Evolutionary conservation across 2,329 filamentous ascomycete genomes (phyloP).

Genomic region (Aspergillus sp.): DNA sequence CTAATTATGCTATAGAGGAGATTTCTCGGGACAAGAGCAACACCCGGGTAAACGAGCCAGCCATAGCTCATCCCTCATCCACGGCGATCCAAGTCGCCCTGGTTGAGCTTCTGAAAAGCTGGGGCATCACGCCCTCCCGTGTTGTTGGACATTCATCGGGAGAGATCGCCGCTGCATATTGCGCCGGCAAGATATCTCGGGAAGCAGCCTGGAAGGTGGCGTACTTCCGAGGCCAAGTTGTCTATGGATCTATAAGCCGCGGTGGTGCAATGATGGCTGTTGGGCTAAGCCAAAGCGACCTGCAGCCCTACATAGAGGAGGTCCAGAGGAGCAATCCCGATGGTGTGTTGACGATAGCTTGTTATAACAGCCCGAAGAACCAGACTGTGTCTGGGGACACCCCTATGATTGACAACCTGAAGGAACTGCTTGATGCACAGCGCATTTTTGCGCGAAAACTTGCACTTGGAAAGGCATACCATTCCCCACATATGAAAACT

Average conservation of each 20-base stretch:
- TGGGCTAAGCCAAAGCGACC: conserved; percentile 16
- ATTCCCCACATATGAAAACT: conserved; percentile 33
- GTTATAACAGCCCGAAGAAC: conserved; percentile 31
- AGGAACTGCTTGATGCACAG: conserved; percentile 14
- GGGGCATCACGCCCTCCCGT: conserved; percentile 16
- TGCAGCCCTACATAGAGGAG: conserved; percentile 5
- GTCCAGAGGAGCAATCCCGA: neutral
- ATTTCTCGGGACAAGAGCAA: conserved; percentile 6
- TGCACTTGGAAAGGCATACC: conserved; percentile 30
- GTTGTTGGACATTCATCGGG: conserved; percentile 30
- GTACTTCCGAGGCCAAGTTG: conserved; percentile 23
- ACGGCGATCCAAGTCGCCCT: conserved; percentile 30
- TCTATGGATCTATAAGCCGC: neutral
- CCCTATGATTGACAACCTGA: conserved; percentile 16
- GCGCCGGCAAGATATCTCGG: conserved; percentile 11
- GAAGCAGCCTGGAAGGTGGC: conserved; percentile 15
- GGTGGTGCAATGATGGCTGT: conserved; percentile 32
- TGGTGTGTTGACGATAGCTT: conserved; percentile 22
- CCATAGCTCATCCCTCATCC: conserved; percentile 26
- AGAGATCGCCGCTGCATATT: conserved; percentile 32
- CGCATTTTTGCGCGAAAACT: conserved; percentile 27
- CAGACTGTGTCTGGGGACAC: conserved; percentile 33
- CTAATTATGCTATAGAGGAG: conserved; percentile 12
- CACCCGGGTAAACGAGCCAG: conserved; percentile 16
- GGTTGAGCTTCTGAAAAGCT: conserved; percentile 21